phyloP scores from a whole-genome alignment of 495 filamentous ascomycete genomes.

The Talaromyces adpressus region DNA sequence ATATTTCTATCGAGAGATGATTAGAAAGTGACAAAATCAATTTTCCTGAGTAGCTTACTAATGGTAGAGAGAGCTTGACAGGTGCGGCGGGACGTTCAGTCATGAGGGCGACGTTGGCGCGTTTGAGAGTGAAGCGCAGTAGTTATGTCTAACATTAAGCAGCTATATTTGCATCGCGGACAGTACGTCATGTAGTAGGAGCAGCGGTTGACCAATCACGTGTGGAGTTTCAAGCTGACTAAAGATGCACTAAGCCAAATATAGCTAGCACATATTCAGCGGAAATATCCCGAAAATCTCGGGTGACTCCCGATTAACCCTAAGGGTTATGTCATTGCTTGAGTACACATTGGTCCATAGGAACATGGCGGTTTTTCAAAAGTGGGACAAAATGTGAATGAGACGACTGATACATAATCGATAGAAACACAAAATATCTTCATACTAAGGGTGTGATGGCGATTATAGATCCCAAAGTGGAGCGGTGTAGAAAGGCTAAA shows the following conservation, averaged over 20 bases:
- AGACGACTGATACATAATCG: background rate
- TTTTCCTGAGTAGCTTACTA: conserved; percentile 45
- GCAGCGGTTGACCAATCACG: background rate
- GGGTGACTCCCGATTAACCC: background rate
- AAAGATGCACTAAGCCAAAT: background rate
- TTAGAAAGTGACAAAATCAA: conserved; percentile 11
- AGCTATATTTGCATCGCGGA: background rate
- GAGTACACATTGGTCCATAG: too few species aligned
- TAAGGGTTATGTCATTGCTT: background rate
- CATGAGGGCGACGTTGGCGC: conserved; percentile 9
- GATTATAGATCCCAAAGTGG: background rate
- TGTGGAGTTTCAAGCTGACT: background rate
- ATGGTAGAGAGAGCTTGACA: conserved; percentile 87
- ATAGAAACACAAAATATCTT: background rate
- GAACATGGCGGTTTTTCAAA: too few species aligned
- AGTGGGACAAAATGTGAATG: background rate
- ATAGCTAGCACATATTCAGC: background rate
- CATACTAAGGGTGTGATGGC: background rate
- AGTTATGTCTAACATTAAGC: background rate
- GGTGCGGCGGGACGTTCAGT: conserved; percentile 53
- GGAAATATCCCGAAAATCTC: background rate
- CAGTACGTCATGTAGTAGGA: background rate
- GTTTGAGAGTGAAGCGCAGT: background rate
- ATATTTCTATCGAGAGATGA: conserved; percentile 47
- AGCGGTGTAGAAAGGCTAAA: background rate